Percentiles rank a stretch among this genome's conserved stretches.
Conservation (phyloP, 2,329 filamentous ascomycete species). For the Didymella exigua region DNA sequence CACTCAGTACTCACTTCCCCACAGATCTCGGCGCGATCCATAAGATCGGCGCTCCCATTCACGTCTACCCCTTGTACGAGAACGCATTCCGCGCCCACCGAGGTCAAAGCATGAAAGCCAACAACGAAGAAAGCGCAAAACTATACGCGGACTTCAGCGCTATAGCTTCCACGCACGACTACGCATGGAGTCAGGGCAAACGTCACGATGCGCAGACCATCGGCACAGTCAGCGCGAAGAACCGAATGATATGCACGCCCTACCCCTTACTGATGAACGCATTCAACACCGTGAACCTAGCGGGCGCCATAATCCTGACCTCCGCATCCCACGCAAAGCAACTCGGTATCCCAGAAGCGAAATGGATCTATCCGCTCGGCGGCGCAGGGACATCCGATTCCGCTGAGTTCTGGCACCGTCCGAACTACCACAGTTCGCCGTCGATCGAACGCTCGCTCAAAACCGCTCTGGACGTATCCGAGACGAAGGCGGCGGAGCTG, state of each 20-base stretch:
- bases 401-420: conserved; percentile 66
- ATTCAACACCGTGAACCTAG: conserved; percentile 71
- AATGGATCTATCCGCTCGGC: conserved; percentile 69
- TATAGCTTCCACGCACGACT: conserved; percentile 59
- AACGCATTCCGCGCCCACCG: conserved; percentile 65
- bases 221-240: conserved; percentile 59
- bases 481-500: conserved; percentile 57
- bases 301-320: conserved; percentile 66
- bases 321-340: conserved; percentile 60
- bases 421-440: conserved; percentile 63
- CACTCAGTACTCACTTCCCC: conserved; percentile 20
- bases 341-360: conserved; percentile 60
- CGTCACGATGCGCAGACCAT: conserved; percentile 59
- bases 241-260: conserved; percentile 71
- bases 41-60: conserved; percentile 66
- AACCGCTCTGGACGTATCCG: conserved; percentile 56
- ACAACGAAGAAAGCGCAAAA: conserved; percentile 63
- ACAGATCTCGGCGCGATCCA: conserved; percentile 63
- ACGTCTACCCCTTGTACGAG: conserved; percentile 71
- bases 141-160: conserved; percentile 67
- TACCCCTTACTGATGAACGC: conserved; percentile 74
- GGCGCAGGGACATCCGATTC: conserved; percentile 67
- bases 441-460: conserved; percentile 65
- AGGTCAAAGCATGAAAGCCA: conserved; percentile 60
- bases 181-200: conserved; percentile 64